Conservation (phyloP, 768 basidiomycete species). For the Lactarius trivialis region DNA sequence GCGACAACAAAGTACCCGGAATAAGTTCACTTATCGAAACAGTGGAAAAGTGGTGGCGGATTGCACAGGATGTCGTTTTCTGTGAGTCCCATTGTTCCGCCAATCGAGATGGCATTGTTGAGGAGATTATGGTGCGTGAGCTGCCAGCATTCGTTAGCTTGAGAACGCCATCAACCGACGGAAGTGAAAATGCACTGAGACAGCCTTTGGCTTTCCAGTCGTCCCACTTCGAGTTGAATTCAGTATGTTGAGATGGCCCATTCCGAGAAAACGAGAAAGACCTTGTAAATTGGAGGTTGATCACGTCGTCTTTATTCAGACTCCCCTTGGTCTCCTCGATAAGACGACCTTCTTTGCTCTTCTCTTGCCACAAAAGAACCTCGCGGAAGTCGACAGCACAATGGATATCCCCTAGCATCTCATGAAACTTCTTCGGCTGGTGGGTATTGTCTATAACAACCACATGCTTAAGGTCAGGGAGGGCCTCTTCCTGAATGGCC, state of each 20-base stretch:
- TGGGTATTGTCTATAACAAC: conserved; percentile 60
- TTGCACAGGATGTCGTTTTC: conserved; percentile 70
- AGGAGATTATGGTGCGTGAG: conserved; percentile 74
- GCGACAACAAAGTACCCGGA: background rate
- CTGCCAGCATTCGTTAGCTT: conserved; percentile 30
- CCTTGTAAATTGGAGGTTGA: conserved; percentile 86
- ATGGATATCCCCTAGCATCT: conserved; percentile 37
- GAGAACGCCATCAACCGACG: background rate
- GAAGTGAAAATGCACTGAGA: conserved; percentile 49
- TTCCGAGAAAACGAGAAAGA: conserved; percentile 26
- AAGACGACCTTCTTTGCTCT: conserved; percentile 35
- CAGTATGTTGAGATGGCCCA: conserved; percentile 8
- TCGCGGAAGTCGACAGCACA: conserved; percentile 67
- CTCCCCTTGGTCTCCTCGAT: conserved; percentile 39
- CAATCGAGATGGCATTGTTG: conserved; percentile 70
- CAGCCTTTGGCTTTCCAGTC: conserved; percentile 76
- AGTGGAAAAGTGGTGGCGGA: conserved; percentile 79
- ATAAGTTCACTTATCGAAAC: conserved; percentile 66
- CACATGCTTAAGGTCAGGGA: conserved; percentile 58
- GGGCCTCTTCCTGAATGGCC: conserved; percentile 46
- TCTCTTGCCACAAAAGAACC: conserved; percentile 60
- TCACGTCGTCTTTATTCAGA: conserved; percentile 57
- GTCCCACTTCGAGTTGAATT: conserved; percentile 51
- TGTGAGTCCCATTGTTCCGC: conserved; percentile 62
- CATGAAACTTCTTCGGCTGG: conserved; percentile 35